These are phyloP conservation scores for Trypanosoma platydactyli DNA, from an alignment of 208 protist species.

Conservation along the genomic window DNA sequence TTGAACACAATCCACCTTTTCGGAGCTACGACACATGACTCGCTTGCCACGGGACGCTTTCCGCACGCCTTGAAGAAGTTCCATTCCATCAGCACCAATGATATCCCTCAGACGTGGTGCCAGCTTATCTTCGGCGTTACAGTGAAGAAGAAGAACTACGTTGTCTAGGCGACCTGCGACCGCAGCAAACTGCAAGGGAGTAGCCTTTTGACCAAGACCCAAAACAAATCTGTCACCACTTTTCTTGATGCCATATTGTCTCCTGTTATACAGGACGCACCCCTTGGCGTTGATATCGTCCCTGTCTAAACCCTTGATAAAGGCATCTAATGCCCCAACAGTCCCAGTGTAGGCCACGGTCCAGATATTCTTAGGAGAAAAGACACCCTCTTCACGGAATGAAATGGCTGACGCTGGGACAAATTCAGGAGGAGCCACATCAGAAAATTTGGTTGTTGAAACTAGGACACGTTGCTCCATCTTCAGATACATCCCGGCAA, in stretches of 20 bases:
- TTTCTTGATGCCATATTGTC: constrained; percentile 73
- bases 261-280: constrained; percentile 59
- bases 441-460: background rate
- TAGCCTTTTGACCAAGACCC: constrained; percentile 76
- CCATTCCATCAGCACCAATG: constrained; percentile 30
- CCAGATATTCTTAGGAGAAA: constrained; percentile 55
- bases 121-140: constrained; percentile 51
- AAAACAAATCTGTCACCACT: constrained; percentile 44
- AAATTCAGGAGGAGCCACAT: background rate
- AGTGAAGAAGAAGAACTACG: constrained; percentile 66
- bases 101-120: constrained; percentile 60
- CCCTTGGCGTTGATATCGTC: constrained; percentile 41
- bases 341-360: constrained; percentile 69
- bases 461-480: constrained; percentile 23
- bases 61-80: constrained; percentile 1
- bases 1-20: background rate
- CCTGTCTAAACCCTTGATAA: constrained; percentile 28
- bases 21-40: background rate
- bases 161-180: constrained; percentile 73
- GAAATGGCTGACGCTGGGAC: background rate
- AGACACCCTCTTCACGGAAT: constrained; percentile 9
- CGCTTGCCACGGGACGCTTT: background rate
- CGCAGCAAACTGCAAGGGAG: constrained; percentile 79
- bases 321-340: constrained; percentile 42
- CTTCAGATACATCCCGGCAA: constrained; percentile 67